Evolutionary conservation across 73 alveolate species (phyloP), one percentile per base, ranked within the genome.

Genomic region (Durusdinium trenchii): DNA sequence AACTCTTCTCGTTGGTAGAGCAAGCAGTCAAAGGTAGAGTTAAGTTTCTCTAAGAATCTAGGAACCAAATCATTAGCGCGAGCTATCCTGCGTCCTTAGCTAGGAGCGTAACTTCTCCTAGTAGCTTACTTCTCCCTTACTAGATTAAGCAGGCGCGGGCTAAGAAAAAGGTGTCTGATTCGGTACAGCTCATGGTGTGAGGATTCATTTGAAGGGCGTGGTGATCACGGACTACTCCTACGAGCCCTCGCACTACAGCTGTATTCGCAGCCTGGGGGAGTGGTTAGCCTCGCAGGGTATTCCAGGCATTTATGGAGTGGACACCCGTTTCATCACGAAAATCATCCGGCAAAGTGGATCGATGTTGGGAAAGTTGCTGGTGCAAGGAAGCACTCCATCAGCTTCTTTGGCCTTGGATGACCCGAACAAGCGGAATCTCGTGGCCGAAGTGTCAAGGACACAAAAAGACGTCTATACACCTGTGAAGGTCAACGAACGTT

Each of bases 221-320:
- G 64, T 94, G 81, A 75, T 76, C 50, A 51, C 99, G 52, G 99
- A 94, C 94, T 94, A 94, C 30, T 94, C 99, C 69, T 94, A 71
- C 62, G 93, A 54, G 47, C 83, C 93, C 10, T 94, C 99, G 82
- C 99, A 94, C 93, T 94, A 94, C 99, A 94, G 96, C 86, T 90
- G 96, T 73, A 50, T 90, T 46, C 89, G 98, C 46, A 60, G 95
- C 20, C 95, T 94, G 40, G 85, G 94, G 0, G 76, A 94, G 95
- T 94, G 99, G 99, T 86, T 94, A 36, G 45, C 87, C 36, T 82
- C 89, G 1, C 95, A 94, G 51, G 86, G 95, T 6, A 78, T 94
- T 38, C 95, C 99, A 26, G 99, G 99, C 43, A 94, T 94, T 76
- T 57, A 79, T 47, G 99, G 95, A 16, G 95, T 94, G 57, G 99